phyloP scores from a whole-genome alignment of 257 asterid species.

The Parsonsia alboflavescens region DNA sequence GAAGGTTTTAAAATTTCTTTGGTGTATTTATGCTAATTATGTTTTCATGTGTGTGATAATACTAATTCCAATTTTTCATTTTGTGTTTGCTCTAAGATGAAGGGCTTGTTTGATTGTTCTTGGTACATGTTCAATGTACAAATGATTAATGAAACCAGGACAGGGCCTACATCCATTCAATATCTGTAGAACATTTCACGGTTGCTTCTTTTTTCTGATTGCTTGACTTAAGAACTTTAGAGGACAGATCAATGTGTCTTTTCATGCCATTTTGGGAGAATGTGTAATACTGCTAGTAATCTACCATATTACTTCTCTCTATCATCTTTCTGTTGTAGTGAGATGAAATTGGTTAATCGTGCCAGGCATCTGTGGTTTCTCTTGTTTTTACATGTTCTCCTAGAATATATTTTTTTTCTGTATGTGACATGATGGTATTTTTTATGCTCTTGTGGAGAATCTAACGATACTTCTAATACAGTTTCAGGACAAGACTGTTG shows the following conservation, averaged over 20 bases:
- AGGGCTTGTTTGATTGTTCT: neutral
- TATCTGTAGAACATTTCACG: neutral
- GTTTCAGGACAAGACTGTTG: constrained; percentile 53
- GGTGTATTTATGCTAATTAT: neutral
- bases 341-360: neutral
- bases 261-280: neutral
- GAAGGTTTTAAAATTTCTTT: neutral
- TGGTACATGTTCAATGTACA: neutral
- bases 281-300: neutral
- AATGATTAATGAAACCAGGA: neutral
- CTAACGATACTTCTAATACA: constrained; percentile 14
- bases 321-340: constrained; percentile 1
- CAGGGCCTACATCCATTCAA: neutral
- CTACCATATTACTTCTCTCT: neutral
- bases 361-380: neutral
- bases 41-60: neutral
- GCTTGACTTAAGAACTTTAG: neutral
- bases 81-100: neutral
- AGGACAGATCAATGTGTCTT: neutral
- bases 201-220: neutral
- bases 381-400: neutral
- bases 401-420: neutral
- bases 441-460: constrained; percentile 5
- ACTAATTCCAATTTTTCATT: neutral
- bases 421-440: neutral